phyloP scores from a whole-genome alignment of 1,284 basidiomycete species.

The Pseudozyma thailandica region DNA sequence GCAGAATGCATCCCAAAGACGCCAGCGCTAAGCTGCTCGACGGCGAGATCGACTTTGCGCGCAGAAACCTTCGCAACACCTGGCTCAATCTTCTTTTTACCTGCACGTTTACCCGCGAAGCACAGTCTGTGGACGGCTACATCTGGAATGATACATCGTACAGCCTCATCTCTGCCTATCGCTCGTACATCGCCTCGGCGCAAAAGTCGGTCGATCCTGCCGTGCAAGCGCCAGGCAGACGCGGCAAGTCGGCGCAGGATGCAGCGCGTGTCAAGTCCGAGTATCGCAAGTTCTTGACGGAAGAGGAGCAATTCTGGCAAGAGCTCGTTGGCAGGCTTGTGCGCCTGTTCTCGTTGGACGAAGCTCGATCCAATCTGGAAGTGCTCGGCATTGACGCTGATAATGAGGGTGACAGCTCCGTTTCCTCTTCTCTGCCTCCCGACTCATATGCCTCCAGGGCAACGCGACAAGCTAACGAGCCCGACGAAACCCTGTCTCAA shows the following conservation, averaged over 20 bases:
- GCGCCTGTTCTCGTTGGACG: conserved; percentile 55
- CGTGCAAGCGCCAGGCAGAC: conserved; percentile 19
- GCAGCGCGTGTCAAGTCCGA: conserved; percentile 39
- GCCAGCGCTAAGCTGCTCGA: conserved; percentile 36
- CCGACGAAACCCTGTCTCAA: conserved; percentile 42
- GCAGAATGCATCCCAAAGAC: conserved; percentile 31
- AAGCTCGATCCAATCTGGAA: conserved; percentile 49
- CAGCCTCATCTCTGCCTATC: conserved; percentile 53
- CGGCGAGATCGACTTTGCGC: conserved; percentile 53
- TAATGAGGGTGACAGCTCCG: conserved; percentile 32
- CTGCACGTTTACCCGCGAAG: conserved; percentile 55
- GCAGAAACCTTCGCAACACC: conserved; percentile 59
- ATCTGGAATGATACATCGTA: conserved; percentile 66
- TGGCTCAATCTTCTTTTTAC: conserved; percentile 63
- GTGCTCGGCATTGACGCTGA: conserved; percentile 53
- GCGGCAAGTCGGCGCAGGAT: conserved; percentile 43
- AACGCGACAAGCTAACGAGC: conserved; percentile 35
- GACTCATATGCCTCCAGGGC: conserved; percentile 39
- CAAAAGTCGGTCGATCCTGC: conserved; percentile 44
- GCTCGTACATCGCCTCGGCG: conserved; percentile 45
- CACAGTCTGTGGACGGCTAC: conserved; percentile 51
- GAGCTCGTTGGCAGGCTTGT: conserved; percentile 55
- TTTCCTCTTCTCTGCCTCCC: conserved; percentile 30
- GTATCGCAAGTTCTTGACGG: conserved; percentile 55
- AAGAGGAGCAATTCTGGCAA: conserved; percentile 62